Percentiles rank a stretch among this genome's conserved stretches.
phyloP scores from a whole-genome alignment of 78 protist species.

The Planoprotostelium fungivorum region DNA sequence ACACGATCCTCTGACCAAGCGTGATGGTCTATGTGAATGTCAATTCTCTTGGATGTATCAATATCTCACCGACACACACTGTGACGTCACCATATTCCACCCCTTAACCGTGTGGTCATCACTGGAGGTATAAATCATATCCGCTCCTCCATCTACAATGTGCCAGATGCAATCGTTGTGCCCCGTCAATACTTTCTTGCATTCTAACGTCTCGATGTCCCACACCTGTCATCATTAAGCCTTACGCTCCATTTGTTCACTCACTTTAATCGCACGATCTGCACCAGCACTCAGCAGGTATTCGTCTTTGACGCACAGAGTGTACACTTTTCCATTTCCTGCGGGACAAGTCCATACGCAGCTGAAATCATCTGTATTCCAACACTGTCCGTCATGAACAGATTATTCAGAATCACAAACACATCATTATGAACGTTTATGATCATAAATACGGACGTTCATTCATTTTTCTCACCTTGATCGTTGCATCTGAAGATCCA shows the following conservation, averaged over 20 bases:
- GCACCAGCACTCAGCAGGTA: conserved; percentile 21
- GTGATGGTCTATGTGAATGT: not conserved
- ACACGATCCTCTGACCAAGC: conserved; percentile 33
- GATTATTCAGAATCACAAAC: not conserved
- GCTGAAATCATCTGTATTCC: not conserved
- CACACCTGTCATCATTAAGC: not conserved
- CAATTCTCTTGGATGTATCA: too few species aligned
- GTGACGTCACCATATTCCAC: conserved; percentile 34
- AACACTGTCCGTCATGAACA: not conserved
- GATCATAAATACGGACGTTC: too few species aligned
- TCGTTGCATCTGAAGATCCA: conserved; percentile 49
- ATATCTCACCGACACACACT: conserved; percentile 5
- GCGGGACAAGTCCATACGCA: not conserved
- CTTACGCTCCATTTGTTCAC: not conserved
- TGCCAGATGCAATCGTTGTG: not conserved
- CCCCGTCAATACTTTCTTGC: not conserved
- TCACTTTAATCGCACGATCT: not conserved
- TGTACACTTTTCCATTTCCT: conserved; percentile 13
- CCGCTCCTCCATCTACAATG: not conserved
- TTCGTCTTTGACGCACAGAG: conserved; percentile 17
- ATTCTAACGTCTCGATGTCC: not conserved
- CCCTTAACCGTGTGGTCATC: conserved; percentile 10
- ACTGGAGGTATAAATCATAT: not conserved
- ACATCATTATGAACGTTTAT: too few species aligned
- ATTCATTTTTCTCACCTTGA: conserved; percentile 43